Evolutionary conservation across 495 filamentous ascomycete genomes (phyloP), one percentile per base, ranked within the genome.

Genomic region (Aspergillus cavernicola): DNA sequence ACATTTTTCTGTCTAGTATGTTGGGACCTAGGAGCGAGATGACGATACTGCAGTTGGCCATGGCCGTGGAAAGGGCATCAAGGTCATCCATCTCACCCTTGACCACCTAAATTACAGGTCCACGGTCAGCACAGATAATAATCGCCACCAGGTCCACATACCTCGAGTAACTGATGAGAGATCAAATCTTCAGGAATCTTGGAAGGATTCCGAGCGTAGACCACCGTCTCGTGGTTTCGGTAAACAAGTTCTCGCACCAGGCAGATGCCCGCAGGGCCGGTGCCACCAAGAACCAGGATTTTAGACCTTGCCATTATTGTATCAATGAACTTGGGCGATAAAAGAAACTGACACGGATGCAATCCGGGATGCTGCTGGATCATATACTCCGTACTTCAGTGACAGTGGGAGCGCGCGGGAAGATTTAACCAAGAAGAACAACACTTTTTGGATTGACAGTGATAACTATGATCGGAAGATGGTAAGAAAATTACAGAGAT

Each of bases 231-330:
- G 16, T 46, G 43, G 18, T 46, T 20, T 16, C 43, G 43, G 18
- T 10, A 35, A 2, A 35, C 43, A 8, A 46, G 43, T 35, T 46
- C 43, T 20, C 43, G 43, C 8, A 46, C 29, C 16, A 46, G 43
- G 29, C 43, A 46, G 18, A 46, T 46, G 16, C 43, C 43, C 15
- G 43, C 43, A 10, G 43, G 43, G 12, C 43, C 43, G 2, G 43
- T 46, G 43, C 43, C 43, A 20, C 43, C 43, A 6, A 46, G 43
- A n/a, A 46, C 43, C 13, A 46, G 43, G 29, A 46, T 33, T n/a
- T 46, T 46, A 8, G 43, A 22, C 6, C 43, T 15, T 12, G 28
- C 15, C 43, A 46, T 46, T 15, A 9, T 38, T 16, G 6, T 38
- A 12, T 18, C 13, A 38, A 8, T 38, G 35, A 4, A 4, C 16